Conservation (phyloP, 352 stramenopile genomes). For the Pythium coloratum region DNA sequence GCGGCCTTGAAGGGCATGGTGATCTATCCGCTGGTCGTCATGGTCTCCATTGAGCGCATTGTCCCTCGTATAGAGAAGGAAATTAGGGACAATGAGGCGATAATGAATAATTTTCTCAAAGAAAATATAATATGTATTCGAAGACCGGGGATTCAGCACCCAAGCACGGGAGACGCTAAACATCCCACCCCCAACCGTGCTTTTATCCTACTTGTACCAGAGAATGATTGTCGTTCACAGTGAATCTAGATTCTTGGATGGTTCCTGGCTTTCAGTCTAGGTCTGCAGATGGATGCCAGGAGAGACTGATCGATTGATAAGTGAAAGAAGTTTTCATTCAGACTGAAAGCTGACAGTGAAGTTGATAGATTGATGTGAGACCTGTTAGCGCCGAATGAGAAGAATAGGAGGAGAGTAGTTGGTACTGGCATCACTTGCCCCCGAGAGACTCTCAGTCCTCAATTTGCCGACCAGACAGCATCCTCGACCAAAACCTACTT, state of each 20-base stretch:
- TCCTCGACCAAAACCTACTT: neutral
- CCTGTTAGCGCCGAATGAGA: neutral
- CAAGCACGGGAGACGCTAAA: neutral
- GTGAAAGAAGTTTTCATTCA: neutral
- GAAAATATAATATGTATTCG: neutral
- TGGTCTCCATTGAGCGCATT: neutral
- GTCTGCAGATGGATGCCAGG: neutral
- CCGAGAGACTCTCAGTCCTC: neutral
- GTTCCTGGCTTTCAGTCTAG: neutral
- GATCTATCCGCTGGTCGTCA: too few species aligned
- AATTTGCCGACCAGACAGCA: slow-evolving; percentile 4
- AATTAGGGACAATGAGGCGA: slow-evolving; percentile 4
- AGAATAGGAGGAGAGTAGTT: neutral
- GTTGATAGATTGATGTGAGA: too few species aligned
- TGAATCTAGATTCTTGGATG: neutral
- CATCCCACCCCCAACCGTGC: neutral
- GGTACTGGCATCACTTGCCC: too few species aligned
- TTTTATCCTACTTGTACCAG: neutral
- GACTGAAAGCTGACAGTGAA: too few species aligned
- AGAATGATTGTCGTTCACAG: neutral
- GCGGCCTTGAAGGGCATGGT: slow-evolving; percentile 60
- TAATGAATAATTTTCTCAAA: neutral
- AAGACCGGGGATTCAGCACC: too few species aligned
- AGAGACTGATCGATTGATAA: neutral
- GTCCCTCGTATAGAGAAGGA: slow-evolving; percentile 6